Percentiles rank a stretch among this genome's conserved stretches.
phyloP scores from a whole-genome alignment of 2,329 filamentous ascomycete genomes.

The Aspergillus floridensis region DNA sequence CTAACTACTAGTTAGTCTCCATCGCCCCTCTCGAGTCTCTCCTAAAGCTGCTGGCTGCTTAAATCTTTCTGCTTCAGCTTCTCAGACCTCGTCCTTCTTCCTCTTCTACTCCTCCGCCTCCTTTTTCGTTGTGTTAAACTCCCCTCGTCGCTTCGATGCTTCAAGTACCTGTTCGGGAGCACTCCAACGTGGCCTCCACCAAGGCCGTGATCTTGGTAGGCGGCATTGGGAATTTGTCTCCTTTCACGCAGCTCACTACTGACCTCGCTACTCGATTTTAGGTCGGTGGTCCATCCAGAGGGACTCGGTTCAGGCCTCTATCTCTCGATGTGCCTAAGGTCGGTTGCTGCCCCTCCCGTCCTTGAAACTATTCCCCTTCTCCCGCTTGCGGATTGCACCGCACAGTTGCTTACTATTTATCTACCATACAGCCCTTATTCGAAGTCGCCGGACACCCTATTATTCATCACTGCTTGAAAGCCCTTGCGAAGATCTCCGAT shows the following conservation, averaged over 20 bases:
- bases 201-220: slow-evolving; percentile 92
- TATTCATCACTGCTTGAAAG: slow-evolving; percentile 94
- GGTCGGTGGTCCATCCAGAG: slow-evolving; percentile 93
- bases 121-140: not conserved
- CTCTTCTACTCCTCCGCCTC: not conserved
- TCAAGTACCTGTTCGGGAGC: slow-evolving; percentile 46
- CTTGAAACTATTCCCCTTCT: not conserved
- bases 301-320: slow-evolving; percentile 90
- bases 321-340: slow-evolving; percentile 96
- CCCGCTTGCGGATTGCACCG: slow-evolving; percentile 1
- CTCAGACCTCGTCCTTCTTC: not conserved
- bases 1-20: not conserved
- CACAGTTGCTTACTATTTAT: not conserved
- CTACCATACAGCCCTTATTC: slow-evolving; percentile 73
- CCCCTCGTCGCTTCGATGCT: slow-evolving; percentile 37
- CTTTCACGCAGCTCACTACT: slow-evolving; percentile 10
- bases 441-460: slow-evolving; percentile 98
- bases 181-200: slow-evolving; percentile 59
- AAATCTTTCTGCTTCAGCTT: not conserved
- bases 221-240: slow-evolving; percentile 3
- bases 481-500: slow-evolving; percentile 83
- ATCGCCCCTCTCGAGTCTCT: not conserved
- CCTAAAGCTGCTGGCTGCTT: not conserved
- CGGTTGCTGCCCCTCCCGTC: slow-evolving; percentile 28
- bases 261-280: slow-evolving; percentile 44